Percentiles rank a stretch among this genome's conserved stretches.
Conservation (phyloP, 2,329 filamentous ascomycete species). For the Colletotrichum karsti region DNA sequence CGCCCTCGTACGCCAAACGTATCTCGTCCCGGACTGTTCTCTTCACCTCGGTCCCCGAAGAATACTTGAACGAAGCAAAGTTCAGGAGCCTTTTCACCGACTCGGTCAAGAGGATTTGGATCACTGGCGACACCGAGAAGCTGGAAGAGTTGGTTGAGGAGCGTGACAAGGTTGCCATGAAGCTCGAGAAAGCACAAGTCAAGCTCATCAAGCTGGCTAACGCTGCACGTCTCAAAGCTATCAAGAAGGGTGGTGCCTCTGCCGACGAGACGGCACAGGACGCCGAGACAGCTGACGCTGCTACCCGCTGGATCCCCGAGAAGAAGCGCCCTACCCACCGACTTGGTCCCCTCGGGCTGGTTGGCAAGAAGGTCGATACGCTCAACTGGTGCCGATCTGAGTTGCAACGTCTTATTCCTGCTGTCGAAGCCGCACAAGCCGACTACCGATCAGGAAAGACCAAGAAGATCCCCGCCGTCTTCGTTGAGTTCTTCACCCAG, state of each 20-base stretch:
- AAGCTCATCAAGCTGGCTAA: conserved; percentile 85
- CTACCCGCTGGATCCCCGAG: conserved; percentile 76
- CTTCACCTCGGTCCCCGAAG: conserved; percentile 82
- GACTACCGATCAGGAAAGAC: conserved; percentile 72
- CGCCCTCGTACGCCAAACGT: conserved; percentile 83
- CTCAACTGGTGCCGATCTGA: conserved; percentile 87
- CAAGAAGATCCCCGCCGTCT: conserved; percentile 78
- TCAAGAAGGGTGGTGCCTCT: conserved; percentile 67
- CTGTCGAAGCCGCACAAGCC: conserved; percentile 73
- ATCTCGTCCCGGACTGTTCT: conserved; percentile 92
- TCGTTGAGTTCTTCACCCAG: conserved; percentile 88
- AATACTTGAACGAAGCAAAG: conserved; percentile 80
- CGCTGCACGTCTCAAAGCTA: conserved; percentile 71
- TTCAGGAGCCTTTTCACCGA: conserved; percentile 84
- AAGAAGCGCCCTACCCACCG: conserved; percentile 82
- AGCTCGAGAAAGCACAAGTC: conserved; percentile 87
- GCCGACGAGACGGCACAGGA: conserved; percentile 59
- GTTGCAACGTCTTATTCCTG: conserved; percentile 75
- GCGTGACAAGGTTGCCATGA: conserved; percentile 80
- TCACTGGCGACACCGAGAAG: conserved; percentile 79
- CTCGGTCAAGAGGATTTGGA: conserved; percentile 85
- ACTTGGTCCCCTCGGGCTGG: conserved; percentile 61
- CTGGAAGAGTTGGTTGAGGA: conserved; percentile 84
- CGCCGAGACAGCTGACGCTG: conserved; percentile 69
- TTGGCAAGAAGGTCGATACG: conserved; percentile 90